Base-by-base conservation (phyloP, 352 stramenopile genomes). In the Pythium vanterpoolii region DNA sequence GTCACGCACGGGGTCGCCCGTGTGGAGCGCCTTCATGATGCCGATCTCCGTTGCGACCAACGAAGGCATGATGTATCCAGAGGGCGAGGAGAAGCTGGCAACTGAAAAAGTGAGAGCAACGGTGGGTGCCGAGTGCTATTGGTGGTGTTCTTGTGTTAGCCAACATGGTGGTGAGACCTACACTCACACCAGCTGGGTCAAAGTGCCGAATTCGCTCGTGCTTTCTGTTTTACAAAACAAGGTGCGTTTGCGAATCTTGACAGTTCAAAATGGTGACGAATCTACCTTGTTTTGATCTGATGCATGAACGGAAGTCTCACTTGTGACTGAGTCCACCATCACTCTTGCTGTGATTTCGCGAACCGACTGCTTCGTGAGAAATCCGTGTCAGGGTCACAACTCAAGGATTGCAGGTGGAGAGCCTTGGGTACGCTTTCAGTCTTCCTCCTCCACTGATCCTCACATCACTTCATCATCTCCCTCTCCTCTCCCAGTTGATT, bases 11-110 rank as follows among this genome's bases (percentile, higher is more conserved):
- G 80, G 45, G 55, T 76, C 66, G 26, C 65, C 64, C n/a, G 74
- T 80, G 56, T 62, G 62, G 36, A 84, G 24, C 38, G 36, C 56
- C 45, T 64, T 57, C 56, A 83, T 69, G 42, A 78, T 52, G 26
- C 66, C 66, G 52, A 83, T 70, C 64, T 83, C 71, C n/a, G 78
- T 69, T 1, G 74, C 74, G 30, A 68, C 72, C 34, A 68, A 79
- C 44, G 55, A 28, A 19, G 39, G 39, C 55, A 55, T 56, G 18
- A 18, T 42, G 23, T 16, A 21, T 45, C 9, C 23, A 27, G 21
- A 28, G 1, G n/a, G 9, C 19, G 24, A 14, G 28, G 19, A 43
- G 27, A 16, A 26, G 43, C 2, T 34, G 26, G 23, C 23, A 14
- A 23, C 9, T 33, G 43, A 46, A 18, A 46, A 18, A 26, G 16